phyloP scores from a whole-genome alignment of 306 rosid genomes.

The Potentilla sterilis region DNA sequence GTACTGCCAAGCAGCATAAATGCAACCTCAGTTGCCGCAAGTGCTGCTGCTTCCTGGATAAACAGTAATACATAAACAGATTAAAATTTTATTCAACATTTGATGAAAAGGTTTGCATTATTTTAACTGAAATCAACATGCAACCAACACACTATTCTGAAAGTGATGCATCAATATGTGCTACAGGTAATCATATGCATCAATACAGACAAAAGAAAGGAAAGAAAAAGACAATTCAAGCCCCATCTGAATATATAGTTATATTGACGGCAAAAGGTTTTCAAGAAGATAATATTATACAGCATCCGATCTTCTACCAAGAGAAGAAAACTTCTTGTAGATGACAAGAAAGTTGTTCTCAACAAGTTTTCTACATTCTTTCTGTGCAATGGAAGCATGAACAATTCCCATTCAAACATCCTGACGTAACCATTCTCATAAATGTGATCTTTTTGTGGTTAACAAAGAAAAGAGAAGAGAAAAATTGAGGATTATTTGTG shows the following conservation, averaged over 20 bases:
- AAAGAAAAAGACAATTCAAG: not conserved
- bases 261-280: not conserved
- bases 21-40: slow-evolving; percentile 40
- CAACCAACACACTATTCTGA: slow-evolving; percentile 6
- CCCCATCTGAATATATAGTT: not conserved
- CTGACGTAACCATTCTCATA: not conserved
- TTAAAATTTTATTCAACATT: not conserved
- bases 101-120: not conserved
- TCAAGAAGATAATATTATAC: not conserved
- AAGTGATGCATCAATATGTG: not conserved
- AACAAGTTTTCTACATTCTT: slow-evolving; percentile 5
- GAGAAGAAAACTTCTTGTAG: slow-evolving; percentile 10
- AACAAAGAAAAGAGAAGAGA: not conserved
- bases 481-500: not conserved
- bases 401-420: not conserved
- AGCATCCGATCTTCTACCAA: slow-evolving; percentile 12
- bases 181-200: slow-evolving; percentile 12
- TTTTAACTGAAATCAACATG: not conserved
- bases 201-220: not conserved
- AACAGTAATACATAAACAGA: slow-evolving; percentile 17
- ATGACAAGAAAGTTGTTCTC: slow-evolving; percentile 9
- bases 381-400: slow-evolving; percentile 10
- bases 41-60: slow-evolving; percentile 46
- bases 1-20: slow-evolving; percentile 55
- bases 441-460: not conserved